Evolutionary conservation across 208 protist genomes (phyloP).

Genomic region (Leishmania guyanensis): DNA sequence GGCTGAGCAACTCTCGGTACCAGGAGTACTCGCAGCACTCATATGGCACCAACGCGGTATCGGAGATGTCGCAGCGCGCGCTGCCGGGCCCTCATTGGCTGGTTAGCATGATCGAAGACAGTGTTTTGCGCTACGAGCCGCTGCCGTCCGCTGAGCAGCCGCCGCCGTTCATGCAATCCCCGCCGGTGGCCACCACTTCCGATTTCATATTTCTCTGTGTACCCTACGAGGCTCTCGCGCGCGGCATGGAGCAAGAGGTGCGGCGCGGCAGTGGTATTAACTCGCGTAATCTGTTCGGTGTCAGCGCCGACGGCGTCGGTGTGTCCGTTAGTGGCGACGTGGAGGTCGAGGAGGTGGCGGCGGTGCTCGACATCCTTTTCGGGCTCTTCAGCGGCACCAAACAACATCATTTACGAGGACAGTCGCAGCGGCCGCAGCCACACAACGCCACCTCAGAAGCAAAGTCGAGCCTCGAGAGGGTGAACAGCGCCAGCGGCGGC

Average conservation of each 20-base stretch:
- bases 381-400: conserved; percentile 5
- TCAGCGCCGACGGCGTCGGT: neutral
- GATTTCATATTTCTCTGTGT: conserved; percentile 28
- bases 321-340: neutral
- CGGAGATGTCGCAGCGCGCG: neutral
- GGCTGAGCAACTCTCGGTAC: neutral
- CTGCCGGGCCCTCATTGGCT: conserved; percentile 6
- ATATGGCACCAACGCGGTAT: neutral
- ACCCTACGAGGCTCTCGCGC: conserved; percentile 12
- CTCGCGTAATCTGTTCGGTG: neutral
- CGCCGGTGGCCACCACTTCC: conserved; percentile 19
- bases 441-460: neutral
- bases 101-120: conserved; percentile 26
- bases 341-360: conserved; percentile 3
- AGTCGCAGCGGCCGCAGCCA: neutral
- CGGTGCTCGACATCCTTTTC: conserved; percentile 9
- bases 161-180: conserved; percentile 1
- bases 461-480: conserved; percentile 11
- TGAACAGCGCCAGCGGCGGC: neutral
- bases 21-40: neutral
- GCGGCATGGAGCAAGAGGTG: neutral
- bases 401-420: neutral
- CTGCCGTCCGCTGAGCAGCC: conserved; percentile 4
- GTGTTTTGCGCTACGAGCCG: conserved; percentile 22
- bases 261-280: neutral